phyloP scores from a whole-genome alignment of 139 green algal genomes.

The Chlorella vulgaris region DNA sequence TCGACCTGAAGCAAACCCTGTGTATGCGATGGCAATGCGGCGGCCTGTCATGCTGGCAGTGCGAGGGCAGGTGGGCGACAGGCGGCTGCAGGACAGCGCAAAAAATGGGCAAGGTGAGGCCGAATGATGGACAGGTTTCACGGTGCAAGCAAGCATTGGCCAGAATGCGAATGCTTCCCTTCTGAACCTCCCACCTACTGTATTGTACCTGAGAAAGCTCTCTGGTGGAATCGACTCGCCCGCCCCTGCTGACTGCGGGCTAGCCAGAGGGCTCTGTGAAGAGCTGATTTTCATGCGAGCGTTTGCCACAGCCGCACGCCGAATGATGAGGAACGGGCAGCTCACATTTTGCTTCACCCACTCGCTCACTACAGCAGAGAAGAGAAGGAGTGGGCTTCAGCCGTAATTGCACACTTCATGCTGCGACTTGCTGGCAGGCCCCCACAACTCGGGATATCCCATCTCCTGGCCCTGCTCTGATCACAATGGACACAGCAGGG shows the following conservation, averaged over 20 bases:
- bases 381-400: neutral
- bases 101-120: neutral
- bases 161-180: too few relatives aligned
- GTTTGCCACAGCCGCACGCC: slow-evolving; percentile 8
- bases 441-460: too few relatives aligned
- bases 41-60: neutral
- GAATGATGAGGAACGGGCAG: slow-evolving; percentile 45
- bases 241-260: neutral
- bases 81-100: neutral
- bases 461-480: too few relatives aligned
- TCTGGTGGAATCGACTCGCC: neutral
- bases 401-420: too few relatives aligned
- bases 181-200: too few relatives aligned
- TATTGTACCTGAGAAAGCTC: neutral
- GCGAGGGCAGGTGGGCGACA: neutral
- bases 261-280: neutral
- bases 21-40: slow-evolving; percentile 51
- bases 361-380: slow-evolving; percentile 23
- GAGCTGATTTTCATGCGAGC: neutral
- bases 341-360: slow-evolving; percentile 39
- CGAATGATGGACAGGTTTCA: neutral
- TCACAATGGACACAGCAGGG: too few relatives aligned
- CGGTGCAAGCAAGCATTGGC: neutral
- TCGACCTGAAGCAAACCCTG: slow-evolving; percentile 14
- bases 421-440: too few relatives aligned